Evolutionary conservation across 371 early-diverging fungal species (phyloP), one percentile per base, ranked within the genome.

Genomic region (Syncephalastrum racemosum): DNA sequence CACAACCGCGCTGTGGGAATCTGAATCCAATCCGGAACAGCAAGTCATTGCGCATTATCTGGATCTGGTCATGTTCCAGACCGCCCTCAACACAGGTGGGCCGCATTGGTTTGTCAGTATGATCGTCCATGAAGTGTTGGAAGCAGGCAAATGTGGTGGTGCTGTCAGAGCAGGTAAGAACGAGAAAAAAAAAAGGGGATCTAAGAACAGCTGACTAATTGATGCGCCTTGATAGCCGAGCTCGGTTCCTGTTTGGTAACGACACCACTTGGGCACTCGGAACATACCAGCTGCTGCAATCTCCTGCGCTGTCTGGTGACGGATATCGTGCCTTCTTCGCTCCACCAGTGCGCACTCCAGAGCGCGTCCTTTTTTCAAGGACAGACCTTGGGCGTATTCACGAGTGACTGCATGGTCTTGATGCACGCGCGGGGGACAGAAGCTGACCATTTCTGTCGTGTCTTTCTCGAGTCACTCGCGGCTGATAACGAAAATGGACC

Each of bases 151-250:
- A 60, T 67, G 69, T 42, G 80, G 80, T 36, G 80, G 80, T 12
- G 80, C 80, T 14, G 74, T 76, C 8, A 62, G 80, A 56, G 80
- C 80, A 56, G 75, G 79, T 78, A 77, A 50, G n/a, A n/a, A n/a
- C n/a, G n/a, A n/a, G n/a, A n/a, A 22, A 15, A 18, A 16, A 39
- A 15, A 55, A 42, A 14, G 4, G 10, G 13, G 13, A 36, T 14
- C 23, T n/a, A n/a, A n/a, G n/a, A n/a, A n/a, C n/a, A n/a, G n/a
- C n/a, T n/a, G n/a, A n/a, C n/a, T n/a, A n/a, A n/a, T n/a, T 31
- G 6, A 31, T 10, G 10, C 0, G 6, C 10, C 10, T 42, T 18
- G 3, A 12, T 52, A 79, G 80, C 80, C 53, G 80, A 79, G 54
- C 62, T 79, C 0, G 80, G 80, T 10, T 75, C 80, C 4, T 72